Percentiles rank a stretch among this genome's conserved stretches.
Conservation (phyloP, 768 basidiomycete genomes). For the Naganishia friedmannii region DNA sequence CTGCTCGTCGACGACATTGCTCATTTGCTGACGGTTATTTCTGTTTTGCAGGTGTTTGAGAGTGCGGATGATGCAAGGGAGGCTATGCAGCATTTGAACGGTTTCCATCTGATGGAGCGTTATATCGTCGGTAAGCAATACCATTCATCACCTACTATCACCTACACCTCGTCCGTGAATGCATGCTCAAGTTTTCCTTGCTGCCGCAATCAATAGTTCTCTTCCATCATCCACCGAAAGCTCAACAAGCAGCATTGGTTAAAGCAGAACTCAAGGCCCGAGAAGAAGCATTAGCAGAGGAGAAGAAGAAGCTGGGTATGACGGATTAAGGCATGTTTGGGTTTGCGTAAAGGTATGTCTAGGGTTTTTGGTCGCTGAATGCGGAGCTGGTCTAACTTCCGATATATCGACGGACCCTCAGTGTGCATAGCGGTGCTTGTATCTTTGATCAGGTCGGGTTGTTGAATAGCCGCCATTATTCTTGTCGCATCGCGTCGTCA, state of each 20-base stretch:
- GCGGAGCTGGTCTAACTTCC: too few relatives aligned
- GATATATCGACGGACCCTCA: too few relatives aligned
- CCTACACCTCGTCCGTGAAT: neutral
- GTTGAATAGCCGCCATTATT: neutral
- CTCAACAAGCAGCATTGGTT: constrained; percentile 78
- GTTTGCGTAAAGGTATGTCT: neutral
- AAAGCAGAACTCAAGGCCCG: constrained; percentile 87
- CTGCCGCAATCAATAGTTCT: constrained; percentile 59
- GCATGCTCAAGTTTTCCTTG: neutral
- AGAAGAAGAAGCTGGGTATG: constrained; percentile 66
- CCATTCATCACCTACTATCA: neutral
- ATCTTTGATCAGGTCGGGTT: neutral
- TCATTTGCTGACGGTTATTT: neutral
- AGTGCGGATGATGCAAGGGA: constrained; percentile 75
- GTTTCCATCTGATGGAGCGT: constrained; percentile 95
- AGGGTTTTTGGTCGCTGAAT: neutral
- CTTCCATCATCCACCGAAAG: constrained; percentile 97
- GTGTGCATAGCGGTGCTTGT: neutral
- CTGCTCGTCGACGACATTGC: neutral
- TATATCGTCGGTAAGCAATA: constrained; percentile 72
- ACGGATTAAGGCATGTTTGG: constrained; percentile 29
- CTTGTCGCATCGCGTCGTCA: neutral
- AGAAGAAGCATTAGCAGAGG: constrained; percentile 80
- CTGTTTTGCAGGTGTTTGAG: constrained; percentile 39
- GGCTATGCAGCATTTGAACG: constrained; percentile 92